Base-by-base conservation (phyloP, 345 rosid species). In the Sonneratia alba region DNA sequence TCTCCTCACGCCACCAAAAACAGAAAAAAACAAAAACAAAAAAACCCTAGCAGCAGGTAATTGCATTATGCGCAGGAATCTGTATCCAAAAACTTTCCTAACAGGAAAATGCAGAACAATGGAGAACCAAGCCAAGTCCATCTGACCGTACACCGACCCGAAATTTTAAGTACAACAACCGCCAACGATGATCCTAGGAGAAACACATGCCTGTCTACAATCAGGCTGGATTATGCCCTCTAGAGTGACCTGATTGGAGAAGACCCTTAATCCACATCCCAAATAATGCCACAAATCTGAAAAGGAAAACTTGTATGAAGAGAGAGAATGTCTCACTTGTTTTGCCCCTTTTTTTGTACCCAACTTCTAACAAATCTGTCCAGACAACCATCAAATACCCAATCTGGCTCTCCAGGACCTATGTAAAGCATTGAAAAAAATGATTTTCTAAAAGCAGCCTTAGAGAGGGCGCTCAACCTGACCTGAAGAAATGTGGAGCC, bases 121-220 rank as follows among this genome's bases (percentile, higher is more conserved):
- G 15, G 14, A 14, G 22, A 4, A n/a, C 24, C 37, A n/a, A 18
- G 13, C 13, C 69, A 11, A 0, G 6, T 66, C 24, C 49, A 38
- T 66, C 24, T 21, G 16, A 3, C 49, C 48, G 21, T 37, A 32
- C 69, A 37, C 24, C 49, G 8, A 38, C 47, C 47, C 47, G 37
- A 66, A 66, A 66, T 5, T 66, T 19, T 38, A 66, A 18, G 37
- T 21, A 66, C 69, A 66, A 36, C 68, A 36, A 38, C 49, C 49
- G 6, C 49, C 69, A 62, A 27, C 11, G 36, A 61, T 22, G n/a
- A 18, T 1, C 69, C 69, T 42, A 66, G 27, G 37, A 19, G 32
- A 66, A 38, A 66, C n/a, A 42, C 49, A 3, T 66, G 49, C 45
- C 27, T 21, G 24, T 21, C 3, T 34, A 16, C 18, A 19, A 66